A percentile compares a stretch with the other conserved stretches of the same genome.
Conservation (phyloP, 2,329 filamentous ascomycete genomes). For the Simplicillium sp. region DNA sequence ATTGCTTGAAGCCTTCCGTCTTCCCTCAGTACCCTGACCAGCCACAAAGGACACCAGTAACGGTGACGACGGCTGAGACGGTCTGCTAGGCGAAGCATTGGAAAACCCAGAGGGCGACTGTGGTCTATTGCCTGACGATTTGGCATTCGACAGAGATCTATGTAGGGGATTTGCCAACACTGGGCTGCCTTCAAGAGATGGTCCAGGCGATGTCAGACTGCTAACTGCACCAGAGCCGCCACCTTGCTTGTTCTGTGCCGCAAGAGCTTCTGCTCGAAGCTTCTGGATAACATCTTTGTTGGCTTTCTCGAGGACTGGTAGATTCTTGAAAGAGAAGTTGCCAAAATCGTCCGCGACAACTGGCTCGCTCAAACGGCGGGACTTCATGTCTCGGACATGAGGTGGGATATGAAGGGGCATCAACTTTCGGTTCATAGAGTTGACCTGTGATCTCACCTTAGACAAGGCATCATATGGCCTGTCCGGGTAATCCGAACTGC, state of each 20-base stretch:
- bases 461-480: conserved; percentile 92
- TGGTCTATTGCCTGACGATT: conserved; percentile 60
- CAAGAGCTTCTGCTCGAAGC: conserved; percentile 81
- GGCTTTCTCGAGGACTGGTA: conserved; percentile 91
- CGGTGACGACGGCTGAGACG: conserved; percentile 59
- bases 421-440: conserved; percentile 75
- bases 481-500: conserved; percentile 65
- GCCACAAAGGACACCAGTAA: conserved; percentile 95
- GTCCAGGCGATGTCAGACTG: conserved; percentile 46
- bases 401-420: conserved; percentile 96
- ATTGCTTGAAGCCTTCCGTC: conserved; percentile 86
- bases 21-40: conserved; percentile 64
- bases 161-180: conserved; percentile 72
- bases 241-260: conserved; percentile 46
- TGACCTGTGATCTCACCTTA: conserved; percentile 77
- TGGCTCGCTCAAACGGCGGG: conserved; percentile 81
- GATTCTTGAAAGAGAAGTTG: conserved; percentile 92
- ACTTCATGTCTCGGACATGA: conserved; percentile 86
- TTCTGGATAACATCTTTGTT: conserved; percentile 99
- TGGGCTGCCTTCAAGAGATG: conserved; percentile 76
- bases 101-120: conserved; percentile 74
- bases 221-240: conserved; percentile 28
- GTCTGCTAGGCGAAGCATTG: conserved; percentile 79
- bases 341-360: conserved; percentile 88
- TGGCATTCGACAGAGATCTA: conserved; percentile 68